Evolutionary conservation across 2,329 filamentous ascomycete species (phyloP).

Genomic region (Grosmannia clavigera): DNA sequence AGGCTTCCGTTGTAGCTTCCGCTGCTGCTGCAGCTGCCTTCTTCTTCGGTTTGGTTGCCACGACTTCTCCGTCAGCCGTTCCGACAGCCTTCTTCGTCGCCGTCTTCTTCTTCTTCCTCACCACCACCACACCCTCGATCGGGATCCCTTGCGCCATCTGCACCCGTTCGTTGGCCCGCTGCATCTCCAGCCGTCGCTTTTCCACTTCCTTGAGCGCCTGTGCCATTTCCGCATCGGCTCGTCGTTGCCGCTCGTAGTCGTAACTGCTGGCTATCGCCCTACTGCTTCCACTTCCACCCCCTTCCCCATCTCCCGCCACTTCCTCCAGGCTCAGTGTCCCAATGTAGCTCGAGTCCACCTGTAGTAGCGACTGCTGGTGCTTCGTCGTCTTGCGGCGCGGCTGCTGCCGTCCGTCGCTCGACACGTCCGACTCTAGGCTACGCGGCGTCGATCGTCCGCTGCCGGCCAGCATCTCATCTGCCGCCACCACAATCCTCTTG

Average conservation of each 20-base stretch:
- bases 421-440: slow-evolving; percentile 39
- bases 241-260: slow-evolving; percentile 54
- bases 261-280: slow-evolving; percentile 17
- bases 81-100: slow-evolving; percentile 48
- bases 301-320: slow-evolving; percentile 32
- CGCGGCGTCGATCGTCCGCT: slow-evolving; percentile 36
- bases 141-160: slow-evolving; percentile 57
- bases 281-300: slow-evolving; percentile 4
- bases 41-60: slow-evolving; percentile 49
- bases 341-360: slow-evolving; percentile 79
- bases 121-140: slow-evolving; percentile 51
- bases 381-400: slow-evolving; percentile 33
- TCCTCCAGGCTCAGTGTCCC: slow-evolving; percentile 58
- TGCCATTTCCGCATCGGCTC: slow-evolving; percentile 79
- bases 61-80: slow-evolving; percentile 40
- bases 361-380: slow-evolving; percentile 51
- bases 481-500: slow-evolving; percentile 56
- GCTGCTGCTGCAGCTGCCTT: slow-evolving; percentile 18
- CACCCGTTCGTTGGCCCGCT: slow-evolving; percentile 63
- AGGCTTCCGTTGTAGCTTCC: neutral
- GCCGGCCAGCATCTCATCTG: slow-evolving; percentile 60
- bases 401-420: slow-evolving; percentile 19
- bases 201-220: slow-evolving; percentile 84
- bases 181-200: slow-evolving; percentile 76
- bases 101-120: slow-evolving; percentile 53